Percentiles rank a stretch among this genome's conserved stretches.
Evolutionary conservation across 495 filamentous ascomycete genomes (phyloP).

Genomic region (Penicillium desertorum): DNA sequence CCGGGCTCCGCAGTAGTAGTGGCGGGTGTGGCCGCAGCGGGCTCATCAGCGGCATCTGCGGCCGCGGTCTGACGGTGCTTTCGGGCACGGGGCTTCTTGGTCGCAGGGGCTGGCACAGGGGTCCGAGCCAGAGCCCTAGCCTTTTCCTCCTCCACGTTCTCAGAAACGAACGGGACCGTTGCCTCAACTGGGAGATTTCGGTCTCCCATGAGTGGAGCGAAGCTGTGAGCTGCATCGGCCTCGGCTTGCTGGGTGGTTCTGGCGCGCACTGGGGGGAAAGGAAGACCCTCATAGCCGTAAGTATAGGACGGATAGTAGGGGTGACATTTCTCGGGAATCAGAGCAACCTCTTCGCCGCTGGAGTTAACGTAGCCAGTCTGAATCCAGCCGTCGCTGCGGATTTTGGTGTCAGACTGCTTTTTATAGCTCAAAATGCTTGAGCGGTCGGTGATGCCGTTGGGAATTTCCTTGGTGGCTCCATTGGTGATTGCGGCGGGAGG

Average conservation of each 20-base stretch:
- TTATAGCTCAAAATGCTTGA: conserved; percentile 15
- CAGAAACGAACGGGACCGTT: conserved; percentile 11
- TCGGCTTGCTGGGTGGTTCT: conserved; percentile 31
- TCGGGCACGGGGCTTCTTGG: conserved; percentile 11
- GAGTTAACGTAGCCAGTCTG: conserved; percentile 38
- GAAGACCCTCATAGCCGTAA: conserved; percentile 32
- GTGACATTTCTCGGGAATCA: conserved; percentile 25
- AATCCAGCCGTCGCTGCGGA: conserved; percentile 36
- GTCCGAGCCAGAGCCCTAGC: not conserved
- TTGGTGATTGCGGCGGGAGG: not conserved
- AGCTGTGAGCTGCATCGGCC: conserved; percentile 38
- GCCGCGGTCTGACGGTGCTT: conserved; percentile 13
- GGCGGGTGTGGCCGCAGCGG: not conserved
- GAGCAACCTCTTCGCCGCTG: conserved; percentile 36
- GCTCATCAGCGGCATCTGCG: not conserved
- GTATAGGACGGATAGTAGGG: conserved; percentile 33
- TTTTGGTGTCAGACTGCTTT: conserved; percentile 18
- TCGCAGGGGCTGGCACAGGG: not conserved
- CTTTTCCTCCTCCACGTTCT: conserved; percentile 21
- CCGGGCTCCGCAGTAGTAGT: not conserved
- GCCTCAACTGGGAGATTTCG: conserved; percentile 35
- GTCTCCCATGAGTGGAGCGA: conserved; percentile 41
- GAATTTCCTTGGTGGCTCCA: no score
- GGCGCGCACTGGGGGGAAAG: conserved; percentile 33
- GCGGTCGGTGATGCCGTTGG: not conserved